These are phyloP conservation scores for Ogataea methylovora DNA, from an alignment of 805 yeast species.

Conservation along the genomic window DNA sequence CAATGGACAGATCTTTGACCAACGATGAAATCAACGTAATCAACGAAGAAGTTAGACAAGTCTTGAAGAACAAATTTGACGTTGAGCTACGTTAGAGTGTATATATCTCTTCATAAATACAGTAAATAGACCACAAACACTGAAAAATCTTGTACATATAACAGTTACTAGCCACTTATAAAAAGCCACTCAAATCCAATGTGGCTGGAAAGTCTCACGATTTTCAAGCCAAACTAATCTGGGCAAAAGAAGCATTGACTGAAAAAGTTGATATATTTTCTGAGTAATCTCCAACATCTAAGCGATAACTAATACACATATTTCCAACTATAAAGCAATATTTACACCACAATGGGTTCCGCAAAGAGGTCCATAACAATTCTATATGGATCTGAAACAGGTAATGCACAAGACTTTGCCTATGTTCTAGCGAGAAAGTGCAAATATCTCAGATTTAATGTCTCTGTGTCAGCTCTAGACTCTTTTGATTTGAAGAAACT, in stretches of 20 bases:
- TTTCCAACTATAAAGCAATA: too few relatives aligned
- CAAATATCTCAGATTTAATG: slow-evolving; percentile 43
- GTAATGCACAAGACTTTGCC: slow-evolving; percentile 84
- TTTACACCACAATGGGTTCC: too few relatives aligned
- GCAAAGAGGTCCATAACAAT: slow-evolving; percentile 35
- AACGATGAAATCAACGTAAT: slow-evolving; percentile 74
- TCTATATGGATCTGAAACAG: slow-evolving; percentile 88
- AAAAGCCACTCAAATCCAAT: too few relatives aligned
- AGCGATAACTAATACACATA: neutral
- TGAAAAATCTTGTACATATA: too few relatives aligned
- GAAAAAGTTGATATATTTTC: too few relatives aligned
- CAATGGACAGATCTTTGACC: slow-evolving; percentile 89
- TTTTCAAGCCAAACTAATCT: too few relatives aligned
- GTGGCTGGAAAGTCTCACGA: too few relatives aligned
- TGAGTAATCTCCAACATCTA: too few relatives aligned
- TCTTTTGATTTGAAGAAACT: slow-evolving; percentile 51
- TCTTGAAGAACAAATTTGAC: slow-evolving; percentile 42
- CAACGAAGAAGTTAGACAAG: slow-evolving; percentile 56
- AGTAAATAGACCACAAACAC: too few relatives aligned
- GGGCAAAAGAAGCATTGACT: too few relatives aligned
- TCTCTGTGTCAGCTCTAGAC: slow-evolving; percentile 47
- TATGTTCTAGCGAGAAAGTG: slow-evolving; percentile 48
- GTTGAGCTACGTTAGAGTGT: slow-evolving; percentile 50
- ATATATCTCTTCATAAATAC: too few relatives aligned
- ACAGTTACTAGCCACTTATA: too few relatives aligned